These are phyloP conservation scores for Camelina neglecta DNA, from an alignment of 345 rosid species.

Conservation along the genomic window DNA sequence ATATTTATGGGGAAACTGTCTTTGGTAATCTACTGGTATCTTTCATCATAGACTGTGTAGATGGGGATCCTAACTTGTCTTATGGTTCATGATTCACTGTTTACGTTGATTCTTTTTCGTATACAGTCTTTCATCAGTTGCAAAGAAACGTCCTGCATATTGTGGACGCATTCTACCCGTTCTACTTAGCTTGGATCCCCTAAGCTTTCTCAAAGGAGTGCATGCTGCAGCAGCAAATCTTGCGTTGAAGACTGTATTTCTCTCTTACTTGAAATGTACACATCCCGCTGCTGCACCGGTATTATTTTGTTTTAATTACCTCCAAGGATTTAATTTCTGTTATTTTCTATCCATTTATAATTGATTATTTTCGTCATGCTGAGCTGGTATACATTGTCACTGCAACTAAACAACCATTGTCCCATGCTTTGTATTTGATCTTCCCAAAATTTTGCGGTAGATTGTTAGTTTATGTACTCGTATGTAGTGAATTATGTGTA, in stretches of 20 bases:
- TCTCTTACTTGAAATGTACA: slow-evolving; percentile 77
- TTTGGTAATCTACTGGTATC: slow-evolving; percentile 6
- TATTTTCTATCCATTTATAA: not conserved
- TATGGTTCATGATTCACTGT: slow-evolving; percentile 23
- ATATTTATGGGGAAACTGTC: not conserved
- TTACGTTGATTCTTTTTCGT: slow-evolving; percentile 41
- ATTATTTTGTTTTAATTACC: slow-evolving; percentile 43
- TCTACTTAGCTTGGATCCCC: slow-evolving; percentile 85
- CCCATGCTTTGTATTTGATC: slow-evolving; percentile 24
- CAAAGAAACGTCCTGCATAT: slow-evolving; percentile 83
- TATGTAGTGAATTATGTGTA: slow-evolving; percentile 14
- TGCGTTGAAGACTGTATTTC: slow-evolving; percentile 76
- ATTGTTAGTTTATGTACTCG: slow-evolving; percentile 19
- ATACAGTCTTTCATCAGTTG: slow-evolving; percentile 81
- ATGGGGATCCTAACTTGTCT: slow-evolving; percentile 26
- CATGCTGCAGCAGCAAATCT: slow-evolving; percentile 65
- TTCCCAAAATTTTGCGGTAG: slow-evolving; percentile 10
- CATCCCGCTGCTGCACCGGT: slow-evolving; percentile 98
- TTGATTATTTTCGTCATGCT: slow-evolving; percentile 4
- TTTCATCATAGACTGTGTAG: slow-evolving; percentile 8
- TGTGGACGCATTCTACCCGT: slow-evolving; percentile 94
- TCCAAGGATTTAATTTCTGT: slow-evolving; percentile 24
- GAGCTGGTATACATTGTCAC: slow-evolving; percentile 15
- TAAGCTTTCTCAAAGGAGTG: slow-evolving; percentile 64
- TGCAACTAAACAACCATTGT: slow-evolving; percentile 24